Base-by-base conservation (phyloP, 257 asterid genomes). In the Thymus mandschuricus region DNA sequence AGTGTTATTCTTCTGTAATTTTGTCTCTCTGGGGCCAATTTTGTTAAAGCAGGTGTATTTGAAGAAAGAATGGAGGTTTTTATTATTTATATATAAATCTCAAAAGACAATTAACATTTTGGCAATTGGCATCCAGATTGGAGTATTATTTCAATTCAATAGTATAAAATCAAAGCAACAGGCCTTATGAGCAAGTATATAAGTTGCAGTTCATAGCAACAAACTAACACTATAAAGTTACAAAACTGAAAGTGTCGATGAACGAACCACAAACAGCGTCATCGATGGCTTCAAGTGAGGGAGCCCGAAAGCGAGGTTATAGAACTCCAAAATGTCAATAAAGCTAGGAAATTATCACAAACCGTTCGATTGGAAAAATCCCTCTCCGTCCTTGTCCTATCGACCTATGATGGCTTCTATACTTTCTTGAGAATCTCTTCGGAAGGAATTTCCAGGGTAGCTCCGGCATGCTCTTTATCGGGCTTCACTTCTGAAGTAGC, bases 371-470 rank as follows among this genome's bases (percentile, higher is more conserved):
- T 5, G 21, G 21, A 35, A 35, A 35, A 38, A 59, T 76, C 58
- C 35, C 8, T 56, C 62, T 30, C 62, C 62, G 46, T 34, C 51
- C 31, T 60, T 59, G 40, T 8, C 34, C 60, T 38, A 28, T 21
- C 21, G 21, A 21, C 21, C 21, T 21, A 21, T 21, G 21, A 21
- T 21, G 21, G 51, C 73, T 40, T 64, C 56, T 28, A 64, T 49
- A 83, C 72, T 65, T 78, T 84, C 80, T 81, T 92, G 34, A 92
- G 86, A 71, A 88, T 80, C 75, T 84, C 94, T 78, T 93, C 98
- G 4, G 96, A 87, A 45, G 98, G 97, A 71, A 86, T 50, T 79
- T 93, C 98, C 11, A 93, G 84, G 3, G 97, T 93, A 10, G 91
- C 98, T 75, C 96, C 92, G 1, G 87, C 94, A 64, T 93, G 96